Conservation (phyloP, 2,329 filamentous ascomycete genomes). For the Kalmusia sp. region DNA sequence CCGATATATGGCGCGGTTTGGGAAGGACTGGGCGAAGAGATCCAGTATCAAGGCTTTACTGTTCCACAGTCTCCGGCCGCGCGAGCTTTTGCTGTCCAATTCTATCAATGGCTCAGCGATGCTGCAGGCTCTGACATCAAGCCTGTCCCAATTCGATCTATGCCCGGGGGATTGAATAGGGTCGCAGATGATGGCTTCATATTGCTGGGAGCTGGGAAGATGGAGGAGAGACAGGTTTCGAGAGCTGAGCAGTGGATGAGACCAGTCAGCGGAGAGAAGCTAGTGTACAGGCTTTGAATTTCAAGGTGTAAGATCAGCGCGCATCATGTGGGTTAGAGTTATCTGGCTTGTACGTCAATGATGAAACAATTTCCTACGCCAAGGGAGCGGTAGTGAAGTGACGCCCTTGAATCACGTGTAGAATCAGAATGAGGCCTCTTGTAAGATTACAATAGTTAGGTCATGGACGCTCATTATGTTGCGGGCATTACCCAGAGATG, state of each 20-base stretch:
- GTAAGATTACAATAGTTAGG: too few species aligned
- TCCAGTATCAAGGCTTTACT: conserved; percentile 47
- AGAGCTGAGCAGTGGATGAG: conserved; percentile 44
- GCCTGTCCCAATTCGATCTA: conserved; percentile 39
- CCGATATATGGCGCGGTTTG: conserved; percentile 52
- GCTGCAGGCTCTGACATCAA: conserved; percentile 18
- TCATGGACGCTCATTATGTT: too few species aligned
- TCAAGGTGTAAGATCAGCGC: too few species aligned
- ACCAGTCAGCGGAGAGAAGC: conserved; percentile 52
- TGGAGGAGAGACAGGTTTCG: conserved; percentile 26
- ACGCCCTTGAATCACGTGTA: too few species aligned
- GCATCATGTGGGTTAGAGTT: too few species aligned
- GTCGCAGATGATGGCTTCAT: conserved; percentile 31
- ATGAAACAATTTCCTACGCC: too few species aligned
- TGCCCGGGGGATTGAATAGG: conserved; percentile 31
- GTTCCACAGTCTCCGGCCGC: conserved; percentile 24
- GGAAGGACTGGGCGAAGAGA: conserved; percentile 51
- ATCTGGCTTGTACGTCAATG: too few species aligned
- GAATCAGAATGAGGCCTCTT: too few species aligned
- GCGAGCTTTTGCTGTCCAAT: conserved; percentile 37
- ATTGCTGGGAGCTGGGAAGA: conserved; percentile 28
- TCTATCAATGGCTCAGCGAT: conserved; percentile 46
- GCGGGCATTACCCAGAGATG: too few species aligned
- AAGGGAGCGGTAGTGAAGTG: too few species aligned
- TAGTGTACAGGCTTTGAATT: conserved; percentile 30